These are phyloP conservation scores for Mortierella sp. DNA, from an alignment of 371 early-diverging fungal species.

Conservation along the genomic window DNA sequence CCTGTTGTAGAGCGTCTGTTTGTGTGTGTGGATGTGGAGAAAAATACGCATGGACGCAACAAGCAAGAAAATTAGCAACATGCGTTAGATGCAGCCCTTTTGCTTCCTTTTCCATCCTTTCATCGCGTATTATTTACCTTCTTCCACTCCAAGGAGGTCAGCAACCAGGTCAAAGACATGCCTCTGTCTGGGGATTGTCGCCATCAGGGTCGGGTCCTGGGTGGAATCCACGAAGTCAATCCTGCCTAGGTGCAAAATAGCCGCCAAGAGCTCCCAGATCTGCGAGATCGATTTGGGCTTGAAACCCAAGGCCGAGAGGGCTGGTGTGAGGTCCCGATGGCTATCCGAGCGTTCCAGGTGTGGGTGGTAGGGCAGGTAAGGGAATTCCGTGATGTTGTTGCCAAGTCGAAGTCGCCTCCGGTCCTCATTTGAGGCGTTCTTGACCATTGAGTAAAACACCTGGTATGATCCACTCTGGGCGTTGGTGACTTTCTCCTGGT, in stretches of 20 bases:
- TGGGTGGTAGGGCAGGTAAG: constrained; percentile 66
- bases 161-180: constrained; percentile 84
- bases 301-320: constrained; percentile 82
- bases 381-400: constrained; percentile 68
- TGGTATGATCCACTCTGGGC: constrained; percentile 78
- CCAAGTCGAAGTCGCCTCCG: constrained; percentile 71
- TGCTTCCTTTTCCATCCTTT: background rate
- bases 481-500: constrained; percentile 77
- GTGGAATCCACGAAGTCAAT: constrained; percentile 74
- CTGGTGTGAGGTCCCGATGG: constrained; percentile 72
- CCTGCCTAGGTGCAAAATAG: constrained; percentile 84
- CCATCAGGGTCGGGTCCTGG: constrained; percentile 63
- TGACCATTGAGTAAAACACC: constrained; percentile 86
- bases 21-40: constrained; percentile 14
- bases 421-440: constrained; percentile 70
- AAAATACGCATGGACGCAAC: background rate
- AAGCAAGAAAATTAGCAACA: constrained; percentile 24
- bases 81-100: background rate
- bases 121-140: constrained; percentile 53
- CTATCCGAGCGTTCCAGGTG: constrained; percentile 57
- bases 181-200: constrained; percentile 69
- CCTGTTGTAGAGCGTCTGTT: constrained; percentile 77
- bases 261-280: constrained; percentile 77
- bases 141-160: constrained; percentile 83
- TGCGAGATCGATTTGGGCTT: constrained; percentile 77